phyloP scores from a whole-genome alignment of 2,329 filamentous ascomycete species.

The Colletotrichum acutatum region DNA sequence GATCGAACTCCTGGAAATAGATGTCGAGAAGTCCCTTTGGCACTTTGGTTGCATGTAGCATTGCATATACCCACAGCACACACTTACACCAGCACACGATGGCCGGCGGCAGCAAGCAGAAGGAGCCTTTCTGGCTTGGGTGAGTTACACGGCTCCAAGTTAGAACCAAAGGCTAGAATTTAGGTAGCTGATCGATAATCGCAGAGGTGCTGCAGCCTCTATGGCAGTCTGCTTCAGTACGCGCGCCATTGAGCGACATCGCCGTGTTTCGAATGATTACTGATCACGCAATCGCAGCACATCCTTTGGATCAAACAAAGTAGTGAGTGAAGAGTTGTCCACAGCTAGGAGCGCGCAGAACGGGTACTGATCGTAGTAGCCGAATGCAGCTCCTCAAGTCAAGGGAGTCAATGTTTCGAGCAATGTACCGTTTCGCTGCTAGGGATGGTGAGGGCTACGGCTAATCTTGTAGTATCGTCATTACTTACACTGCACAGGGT shows the following conservation, averaged over 20 bases:
- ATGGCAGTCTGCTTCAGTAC: constrained; percentile 59
- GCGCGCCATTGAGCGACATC: constrained; percentile 27
- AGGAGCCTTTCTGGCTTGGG: constrained; percentile 58
- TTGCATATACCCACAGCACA: background rate
- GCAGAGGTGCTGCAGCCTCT: constrained; percentile 55
- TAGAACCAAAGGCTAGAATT: accelerated
- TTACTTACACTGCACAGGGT: constrained; percentile 41
- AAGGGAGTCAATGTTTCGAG: constrained; percentile 51
- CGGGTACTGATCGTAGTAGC: constrained; percentile 38
- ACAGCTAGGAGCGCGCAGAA: accelerated
- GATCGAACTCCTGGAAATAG: background rate
- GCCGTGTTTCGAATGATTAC: background rate
- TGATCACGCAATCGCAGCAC: constrained; percentile 42
- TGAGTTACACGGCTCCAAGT: constrained; percentile 38
- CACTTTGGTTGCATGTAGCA: background rate
- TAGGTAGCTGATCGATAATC: constrained; percentile 12
- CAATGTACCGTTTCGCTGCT: constrained; percentile 50
- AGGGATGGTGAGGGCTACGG: constrained; percentile 47
- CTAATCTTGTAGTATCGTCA: background rate
- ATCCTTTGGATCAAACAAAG: constrained; percentile 57
- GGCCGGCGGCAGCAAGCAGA: constrained; percentile 40
- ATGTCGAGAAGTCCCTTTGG: background rate
- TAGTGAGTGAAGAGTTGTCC: constrained; percentile 45
- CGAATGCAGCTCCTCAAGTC: constrained; percentile 57
- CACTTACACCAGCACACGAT: background rate